Evolutionary conservation across 1,139 yeast species (phyloP).

Genomic region (Yamadazyma membranifaciens): DNA sequence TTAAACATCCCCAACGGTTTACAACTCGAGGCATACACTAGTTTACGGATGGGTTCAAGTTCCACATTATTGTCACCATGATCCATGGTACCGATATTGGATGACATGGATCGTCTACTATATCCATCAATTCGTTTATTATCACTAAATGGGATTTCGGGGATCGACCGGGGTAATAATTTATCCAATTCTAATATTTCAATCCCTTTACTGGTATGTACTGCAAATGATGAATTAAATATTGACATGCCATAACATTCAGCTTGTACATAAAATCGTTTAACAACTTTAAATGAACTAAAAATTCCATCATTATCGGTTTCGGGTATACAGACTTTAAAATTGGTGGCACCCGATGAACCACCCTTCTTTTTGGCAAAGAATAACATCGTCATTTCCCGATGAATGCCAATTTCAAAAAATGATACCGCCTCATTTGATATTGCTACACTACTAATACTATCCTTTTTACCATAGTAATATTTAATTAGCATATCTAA

Average conservation of each 20-base stretch:
- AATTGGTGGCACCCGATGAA: slow-evolving; percentile 41
- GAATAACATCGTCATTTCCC: slow-evolving; percentile 57
- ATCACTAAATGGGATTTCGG: slow-evolving; percentile 38
- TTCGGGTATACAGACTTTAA: slow-evolving; percentile 52
- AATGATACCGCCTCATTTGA: slow-evolving; percentile 43
- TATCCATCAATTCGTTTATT: slow-evolving; percentile 31
- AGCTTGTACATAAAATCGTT: slow-evolving; percentile 47
- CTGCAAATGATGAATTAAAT: slow-evolving; percentile 61
- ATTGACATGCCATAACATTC: slow-evolving; percentile 58
- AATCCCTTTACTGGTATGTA: slow-evolving; percentile 68
- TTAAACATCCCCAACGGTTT: slow-evolving; percentile 66
- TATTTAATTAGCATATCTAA: slow-evolving; percentile 45
- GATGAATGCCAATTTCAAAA: slow-evolving; percentile 62
- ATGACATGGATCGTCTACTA: slow-evolving; percentile 21
- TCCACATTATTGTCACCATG: slow-evolving; percentile 18
- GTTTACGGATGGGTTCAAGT: slow-evolving; percentile 33
- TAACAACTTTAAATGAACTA: slow-evolving; percentile 49
- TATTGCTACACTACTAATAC: slow-evolving; percentile 31
- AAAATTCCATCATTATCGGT: slow-evolving; percentile 50
- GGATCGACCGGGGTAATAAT: slow-evolving; percentile 53
- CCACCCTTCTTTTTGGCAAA: slow-evolving; percentile 50
- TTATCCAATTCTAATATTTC: slow-evolving; percentile 65
- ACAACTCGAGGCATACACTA: slow-evolving; percentile 33
- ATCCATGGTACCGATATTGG: slow-evolving; percentile 1
- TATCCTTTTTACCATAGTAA: slow-evolving; percentile 33